Percentiles rank a stretch among this genome's conserved stretches.
phyloP scores from a whole-genome alignment of 1,284 basidiomycete genomes.

The Malassezia dermatis region DNA sequence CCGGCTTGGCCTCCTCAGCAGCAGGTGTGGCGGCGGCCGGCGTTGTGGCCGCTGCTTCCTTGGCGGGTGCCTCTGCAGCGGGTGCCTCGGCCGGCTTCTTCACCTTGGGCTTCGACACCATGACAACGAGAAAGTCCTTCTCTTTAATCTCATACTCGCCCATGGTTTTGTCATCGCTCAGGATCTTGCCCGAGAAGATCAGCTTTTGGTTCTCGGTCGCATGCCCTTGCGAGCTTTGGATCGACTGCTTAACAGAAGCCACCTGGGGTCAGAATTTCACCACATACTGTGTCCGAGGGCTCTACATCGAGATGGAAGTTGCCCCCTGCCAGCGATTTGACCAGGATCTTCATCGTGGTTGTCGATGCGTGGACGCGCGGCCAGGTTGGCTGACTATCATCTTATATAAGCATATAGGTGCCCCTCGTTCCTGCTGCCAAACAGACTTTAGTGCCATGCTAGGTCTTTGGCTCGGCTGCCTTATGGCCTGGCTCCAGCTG shows the following conservation, averaged over 20 bases:
- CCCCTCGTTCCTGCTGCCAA: background rate
- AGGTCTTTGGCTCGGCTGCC: background rate
- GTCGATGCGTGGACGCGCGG: background rate
- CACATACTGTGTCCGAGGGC: slow-evolving; percentile 31
- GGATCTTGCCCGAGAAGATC: slow-evolving; percentile 91
- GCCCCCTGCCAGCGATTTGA: slow-evolving; percentile 44
- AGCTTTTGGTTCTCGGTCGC: slow-evolving; percentile 71
- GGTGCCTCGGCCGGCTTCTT: slow-evolving; percentile 17
- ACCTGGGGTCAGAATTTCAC: slow-evolving; percentile 46
- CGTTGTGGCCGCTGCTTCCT: background rate
- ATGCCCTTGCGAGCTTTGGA: slow-evolving; percentile 66
- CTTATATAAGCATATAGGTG: background rate
- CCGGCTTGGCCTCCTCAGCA: background rate
- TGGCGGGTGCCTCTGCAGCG: background rate
- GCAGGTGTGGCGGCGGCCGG: background rate
- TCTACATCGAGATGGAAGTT: slow-evolving; percentile 45
- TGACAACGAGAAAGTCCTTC: slow-evolving; percentile 96
- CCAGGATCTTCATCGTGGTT: slow-evolving; percentile 38
- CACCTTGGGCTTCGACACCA: slow-evolving; percentile 68
- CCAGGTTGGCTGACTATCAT: background rate
- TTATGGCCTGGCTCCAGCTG: background rate
- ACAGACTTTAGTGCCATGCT: background rate
- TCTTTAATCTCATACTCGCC: slow-evolving; percentile 87
- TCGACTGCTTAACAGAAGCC: slow-evolving; percentile 72
- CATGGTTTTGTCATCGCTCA: slow-evolving; percentile 77